These are phyloP conservation scores for Peronospora destructor DNA, from an alignment of 352 stramenopile genomes.

Conservation along the genomic window DNA sequence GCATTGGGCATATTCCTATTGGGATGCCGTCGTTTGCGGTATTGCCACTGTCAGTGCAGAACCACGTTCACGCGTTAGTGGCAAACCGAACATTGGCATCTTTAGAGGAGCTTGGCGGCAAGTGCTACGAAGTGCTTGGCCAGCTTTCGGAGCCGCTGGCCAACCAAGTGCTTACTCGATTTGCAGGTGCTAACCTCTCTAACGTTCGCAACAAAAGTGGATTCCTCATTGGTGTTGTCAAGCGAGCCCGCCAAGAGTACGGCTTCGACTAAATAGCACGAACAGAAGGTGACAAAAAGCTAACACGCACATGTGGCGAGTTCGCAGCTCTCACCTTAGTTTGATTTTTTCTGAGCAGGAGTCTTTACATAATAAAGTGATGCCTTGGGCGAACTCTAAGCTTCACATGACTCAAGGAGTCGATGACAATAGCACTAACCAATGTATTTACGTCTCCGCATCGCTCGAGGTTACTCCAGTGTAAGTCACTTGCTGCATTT, in stretches of 20 bases:
- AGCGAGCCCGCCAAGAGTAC: conserved; percentile 72
- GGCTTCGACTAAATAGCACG: conserved; percentile 42
- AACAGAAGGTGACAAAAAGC: conserved; percentile 2
- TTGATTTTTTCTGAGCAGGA: conserved; percentile 1
- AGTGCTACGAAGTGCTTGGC: conserved; percentile 77
- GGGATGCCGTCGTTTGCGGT: conserved; percentile 27
- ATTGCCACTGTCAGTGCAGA: conserved; percentile 58
- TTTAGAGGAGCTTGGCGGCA: conserved; percentile 67
- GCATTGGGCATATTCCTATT: conserved; percentile 17
- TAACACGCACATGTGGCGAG: conserved; percentile 4
- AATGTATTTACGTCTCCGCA: conserved; percentile 31
- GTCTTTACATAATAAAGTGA: not conserved
- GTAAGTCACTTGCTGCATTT: not conserved
- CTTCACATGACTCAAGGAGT: not conserved
- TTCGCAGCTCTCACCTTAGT: conserved; percentile 6
- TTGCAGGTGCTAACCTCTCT: conserved; percentile 60
- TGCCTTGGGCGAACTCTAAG: not conserved
- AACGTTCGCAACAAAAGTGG: conserved; percentile 73
- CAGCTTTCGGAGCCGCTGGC: conserved; percentile 66
- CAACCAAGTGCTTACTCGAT: conserved; percentile 70
- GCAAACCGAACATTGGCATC: conserved; percentile 46
- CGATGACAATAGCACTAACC: conserved; percentile 20
- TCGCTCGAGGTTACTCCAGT: not conserved
- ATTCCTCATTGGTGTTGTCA: conserved; percentile 78
- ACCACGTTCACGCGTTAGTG: conserved; percentile 57